phyloP scores from a whole-genome alignment of 768 basidiomycete species.

The Porphyrellus cyaneotinctus region DNA sequence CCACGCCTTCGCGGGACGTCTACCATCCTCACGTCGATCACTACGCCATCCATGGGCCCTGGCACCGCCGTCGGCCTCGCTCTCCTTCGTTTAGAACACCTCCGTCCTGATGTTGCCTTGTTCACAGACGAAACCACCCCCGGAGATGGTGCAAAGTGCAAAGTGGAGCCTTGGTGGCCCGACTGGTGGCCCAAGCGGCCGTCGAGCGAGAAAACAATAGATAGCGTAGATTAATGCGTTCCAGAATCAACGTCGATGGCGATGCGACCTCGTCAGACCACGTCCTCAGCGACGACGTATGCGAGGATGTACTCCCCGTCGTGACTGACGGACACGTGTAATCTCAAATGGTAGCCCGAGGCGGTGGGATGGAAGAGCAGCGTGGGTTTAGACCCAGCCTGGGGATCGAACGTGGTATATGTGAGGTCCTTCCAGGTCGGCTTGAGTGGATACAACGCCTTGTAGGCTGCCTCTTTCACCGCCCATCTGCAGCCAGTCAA shows the following conservation, averaged over 20 bases:
- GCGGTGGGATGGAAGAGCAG: constrained; percentile 29
- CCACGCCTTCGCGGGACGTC: constrained; percentile 71
- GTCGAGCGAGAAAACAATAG: constrained; percentile 12
- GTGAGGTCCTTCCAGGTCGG: constrained; percentile 77
- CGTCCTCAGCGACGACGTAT: constrained; percentile 56
- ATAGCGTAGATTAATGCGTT: constrained; percentile 17
- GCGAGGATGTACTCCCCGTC: constrained; percentile 76
- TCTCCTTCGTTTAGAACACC: constrained; percentile 73
- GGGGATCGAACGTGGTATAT: constrained; percentile 36
- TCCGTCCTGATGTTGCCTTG: constrained; percentile 26
- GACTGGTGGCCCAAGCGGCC: constrained; percentile 52
- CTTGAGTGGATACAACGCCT: constrained; percentile 67
- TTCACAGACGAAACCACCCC: constrained; percentile 6
- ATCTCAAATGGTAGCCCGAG: constrained; percentile 6
- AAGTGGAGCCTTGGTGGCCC: constrained; percentile 66
- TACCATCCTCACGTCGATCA: constrained; percentile 60
- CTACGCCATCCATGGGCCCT: constrained; percentile 23
- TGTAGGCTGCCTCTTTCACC: constrained; percentile 84
- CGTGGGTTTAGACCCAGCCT: constrained; percentile 39
- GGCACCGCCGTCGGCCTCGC: constrained; percentile 63
- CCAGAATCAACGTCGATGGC: no score
- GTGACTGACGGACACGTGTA: constrained; percentile 77
- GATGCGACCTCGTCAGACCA: no score
- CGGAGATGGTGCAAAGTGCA: constrained; percentile 29
- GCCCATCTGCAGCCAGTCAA: constrained; percentile 56